A percentile compares a stretch with the other conserved stretches of the same genome.
Conservation (phyloP, 2,329 filamentous ascomycete genomes). For the Pseudogymnoascus destructans region DNA sequence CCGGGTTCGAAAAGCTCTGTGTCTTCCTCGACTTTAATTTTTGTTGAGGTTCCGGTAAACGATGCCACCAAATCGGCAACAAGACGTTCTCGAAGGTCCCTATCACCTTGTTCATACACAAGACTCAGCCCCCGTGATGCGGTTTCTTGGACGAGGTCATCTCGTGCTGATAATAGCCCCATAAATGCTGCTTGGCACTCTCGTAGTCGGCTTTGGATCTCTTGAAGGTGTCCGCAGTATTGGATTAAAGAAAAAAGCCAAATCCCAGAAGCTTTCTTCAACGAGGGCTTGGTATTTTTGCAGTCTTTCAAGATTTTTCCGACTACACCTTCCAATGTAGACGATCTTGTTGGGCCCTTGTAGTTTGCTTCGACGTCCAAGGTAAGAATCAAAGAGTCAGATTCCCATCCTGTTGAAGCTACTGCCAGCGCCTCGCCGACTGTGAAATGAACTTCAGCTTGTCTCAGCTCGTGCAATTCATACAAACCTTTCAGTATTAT, state of each 20-base stretch:
- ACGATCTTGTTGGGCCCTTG: slow-evolving; percentile 31
- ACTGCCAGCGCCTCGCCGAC: slow-evolving; percentile 80
- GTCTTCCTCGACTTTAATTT: slow-evolving; percentile 64
- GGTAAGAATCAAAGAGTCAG: slow-evolving; percentile 60
- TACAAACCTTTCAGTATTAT: slow-evolving; percentile 57
- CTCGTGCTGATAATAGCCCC: slow-evolving; percentile 70
- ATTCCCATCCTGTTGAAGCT: slow-evolving; percentile 68
- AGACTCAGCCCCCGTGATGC: slow-evolving; percentile 82
- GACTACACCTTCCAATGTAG: slow-evolving; percentile 31
- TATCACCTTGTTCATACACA: slow-evolving; percentile 86
- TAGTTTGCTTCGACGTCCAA: slow-evolving; percentile 55
- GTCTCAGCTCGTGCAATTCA: slow-evolving; percentile 67
- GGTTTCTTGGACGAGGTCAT: slow-evolving; percentile 91
- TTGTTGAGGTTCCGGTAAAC: slow-evolving; percentile 65
- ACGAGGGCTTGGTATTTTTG: slow-evolving; percentile 71
- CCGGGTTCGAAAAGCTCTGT: slow-evolving; percentile 91
- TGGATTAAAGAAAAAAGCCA: slow-evolving; percentile 90
- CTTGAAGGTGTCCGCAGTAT: slow-evolving; percentile 66
- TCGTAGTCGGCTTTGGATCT: slow-evolving; percentile 61
- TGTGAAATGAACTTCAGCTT: slow-evolving; percentile 78
- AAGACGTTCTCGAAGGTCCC: slow-evolving; percentile 64
- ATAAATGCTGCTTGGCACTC: slow-evolving; percentile 82
- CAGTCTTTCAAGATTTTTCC: slow-evolving; percentile 66
- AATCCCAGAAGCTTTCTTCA: slow-evolving; percentile 85
- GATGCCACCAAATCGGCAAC: slow-evolving; percentile 79